Base-by-base conservation (phyloP, 73 alveolate species). In the Effrenium voratum region DNA sequence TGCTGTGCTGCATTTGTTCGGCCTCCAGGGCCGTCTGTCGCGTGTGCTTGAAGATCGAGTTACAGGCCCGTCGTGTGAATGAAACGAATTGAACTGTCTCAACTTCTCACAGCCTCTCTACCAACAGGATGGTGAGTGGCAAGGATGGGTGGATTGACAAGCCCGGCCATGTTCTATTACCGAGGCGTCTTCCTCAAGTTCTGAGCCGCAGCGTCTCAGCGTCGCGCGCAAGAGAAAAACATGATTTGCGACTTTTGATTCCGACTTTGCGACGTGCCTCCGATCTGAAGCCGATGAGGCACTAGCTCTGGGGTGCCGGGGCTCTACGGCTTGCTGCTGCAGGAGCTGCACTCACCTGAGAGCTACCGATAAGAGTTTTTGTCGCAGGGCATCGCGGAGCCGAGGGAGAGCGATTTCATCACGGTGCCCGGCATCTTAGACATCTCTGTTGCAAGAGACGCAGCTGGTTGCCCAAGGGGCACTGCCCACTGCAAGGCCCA, bases 241-340 rank as follows among this genome's bases (percentile, higher is more conserved):
- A 34, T 72, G n/a, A 30, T n/a, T 57, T 30, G 72, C n/a, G n/a
- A n/a, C n/a, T n/a, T n/a, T n/a, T n/a, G n/a, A n/a, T n/a, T n/a
- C n/a, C n/a, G n/a, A n/a, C n/a, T n/a, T n/a, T n/a, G n/a, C n/a
- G n/a, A n/a, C n/a, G n/a, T n/a, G n/a, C n/a, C n/a, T n/a, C n/a
- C n/a, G n/a, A n/a, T n/a, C n/a, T n/a, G n/a, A n/a, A n/a, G n/a
- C 15, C 6, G 13, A 44, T 36, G 49, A 63, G 83, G 84, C 30
- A 60, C 84, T 19, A 28, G 83, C 52, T 87, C 95, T 1, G 96
- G 86, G 32, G 50, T 90, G 6, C 96, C 96, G 2, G 96, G 96
- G 22, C 86, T 90, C 26, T 79, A 90, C 36, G 96, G 96, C 57
- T 26, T 90, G 96, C 84, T 90, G 26, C 96, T 90, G 49, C 95